phyloP scores from a whole-genome alignment of 1,284 basidiomycete species.

The Moesziomyces antarcticus region DNA sequence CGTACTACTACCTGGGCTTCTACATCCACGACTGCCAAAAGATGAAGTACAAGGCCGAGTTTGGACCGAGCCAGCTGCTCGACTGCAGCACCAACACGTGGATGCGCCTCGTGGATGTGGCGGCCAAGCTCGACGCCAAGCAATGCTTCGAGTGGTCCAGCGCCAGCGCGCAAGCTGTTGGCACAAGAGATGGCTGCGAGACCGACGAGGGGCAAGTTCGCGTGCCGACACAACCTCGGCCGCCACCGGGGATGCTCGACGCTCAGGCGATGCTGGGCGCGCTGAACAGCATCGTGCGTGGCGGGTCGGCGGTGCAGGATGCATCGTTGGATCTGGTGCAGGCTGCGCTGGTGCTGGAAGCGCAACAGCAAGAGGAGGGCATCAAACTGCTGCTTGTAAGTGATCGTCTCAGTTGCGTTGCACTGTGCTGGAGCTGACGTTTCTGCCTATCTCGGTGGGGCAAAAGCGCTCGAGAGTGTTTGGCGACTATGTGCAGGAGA shows the following conservation, averaged over 20 bases:
- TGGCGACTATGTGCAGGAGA: constrained; percentile 8
- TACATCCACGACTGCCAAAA: constrained; percentile 76
- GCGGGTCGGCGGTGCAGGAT: neutral
- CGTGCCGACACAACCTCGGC: constrained; percentile 34
- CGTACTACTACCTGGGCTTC: constrained; percentile 52
- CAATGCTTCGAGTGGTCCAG: constrained; percentile 20
- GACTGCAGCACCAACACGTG: constrained; percentile 70
- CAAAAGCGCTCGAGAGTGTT: constrained; percentile 18
- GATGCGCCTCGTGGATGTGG: constrained; percentile 14
- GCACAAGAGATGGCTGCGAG: constrained; percentile 16
- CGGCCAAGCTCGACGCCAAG: constrained; percentile 11
- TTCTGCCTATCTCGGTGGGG: neutral
- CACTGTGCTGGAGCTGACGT: neutral
- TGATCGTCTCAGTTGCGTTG: neutral
- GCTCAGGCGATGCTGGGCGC: constrained; percentile 47
- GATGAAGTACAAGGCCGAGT: constrained; percentile 97
- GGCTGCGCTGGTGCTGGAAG: constrained; percentile 22
- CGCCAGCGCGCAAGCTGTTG: neutral
- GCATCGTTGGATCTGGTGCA: constrained; percentile 14
- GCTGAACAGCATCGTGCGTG: constrained; percentile 6
- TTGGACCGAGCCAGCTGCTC: constrained; percentile 83
- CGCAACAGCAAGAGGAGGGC: constrained; percentile 21
- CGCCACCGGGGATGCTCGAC: constrained; percentile 67
- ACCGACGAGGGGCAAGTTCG: constrained; percentile 47
- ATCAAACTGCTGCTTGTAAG: constrained; percentile 35